These are phyloP conservation scores for Crithidia fasciculata DNA, from an alignment of 208 protist species.

Conservation along the genomic window DNA sequence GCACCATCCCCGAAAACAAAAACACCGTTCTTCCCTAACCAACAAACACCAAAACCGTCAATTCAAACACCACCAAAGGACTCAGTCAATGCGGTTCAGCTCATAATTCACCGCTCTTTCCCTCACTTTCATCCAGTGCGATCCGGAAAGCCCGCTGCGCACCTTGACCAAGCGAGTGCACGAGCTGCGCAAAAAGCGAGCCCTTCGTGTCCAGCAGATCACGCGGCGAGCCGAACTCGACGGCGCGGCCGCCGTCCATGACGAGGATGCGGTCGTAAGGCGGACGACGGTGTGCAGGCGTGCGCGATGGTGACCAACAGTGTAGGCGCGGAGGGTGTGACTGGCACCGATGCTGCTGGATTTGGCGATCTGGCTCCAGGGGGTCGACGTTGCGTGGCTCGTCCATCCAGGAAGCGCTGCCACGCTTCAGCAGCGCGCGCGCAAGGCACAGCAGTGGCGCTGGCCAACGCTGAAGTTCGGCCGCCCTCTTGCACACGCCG, in stretches of 20 bases:
- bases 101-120: no score
- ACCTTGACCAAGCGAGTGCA: slow-evolving; percentile 3
- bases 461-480: slow-evolving; percentile 76
- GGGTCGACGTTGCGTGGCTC: slow-evolving; percentile 79
- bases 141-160: slow-evolving; percentile 10
- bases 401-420: slow-evolving; percentile 75
- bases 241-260: slow-evolving; percentile 49
- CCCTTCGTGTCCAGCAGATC: slow-evolving; percentile 7
- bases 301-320: slow-evolving; percentile 80
- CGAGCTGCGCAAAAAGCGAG: slow-evolving; percentile 8
- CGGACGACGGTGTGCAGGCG: slow-evolving; percentile 69
- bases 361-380: slow-evolving; percentile 56
- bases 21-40: no score
- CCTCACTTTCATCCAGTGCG: no score
- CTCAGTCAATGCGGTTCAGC: no score
- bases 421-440: slow-evolving; percentile 64
- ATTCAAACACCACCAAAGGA: no score
- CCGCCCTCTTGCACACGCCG: slow-evolving; percentile 65
- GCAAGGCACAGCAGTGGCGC: slow-evolving; percentile 79
- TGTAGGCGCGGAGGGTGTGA: slow-evolving; percentile 53
- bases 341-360: slow-evolving; percentile 59
- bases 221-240: slow-evolving; percentile 31
- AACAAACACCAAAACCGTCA: no score
- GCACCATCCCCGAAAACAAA: no score
- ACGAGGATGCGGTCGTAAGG: slow-evolving; percentile 75